A percentile compares a stretch with the other conserved stretches of the same genome.
These are phyloP conservation scores for Lolium multiflorum DNA, from an alignment of 176 grass and related monocot species.

Conservation along the genomic window DNA sequence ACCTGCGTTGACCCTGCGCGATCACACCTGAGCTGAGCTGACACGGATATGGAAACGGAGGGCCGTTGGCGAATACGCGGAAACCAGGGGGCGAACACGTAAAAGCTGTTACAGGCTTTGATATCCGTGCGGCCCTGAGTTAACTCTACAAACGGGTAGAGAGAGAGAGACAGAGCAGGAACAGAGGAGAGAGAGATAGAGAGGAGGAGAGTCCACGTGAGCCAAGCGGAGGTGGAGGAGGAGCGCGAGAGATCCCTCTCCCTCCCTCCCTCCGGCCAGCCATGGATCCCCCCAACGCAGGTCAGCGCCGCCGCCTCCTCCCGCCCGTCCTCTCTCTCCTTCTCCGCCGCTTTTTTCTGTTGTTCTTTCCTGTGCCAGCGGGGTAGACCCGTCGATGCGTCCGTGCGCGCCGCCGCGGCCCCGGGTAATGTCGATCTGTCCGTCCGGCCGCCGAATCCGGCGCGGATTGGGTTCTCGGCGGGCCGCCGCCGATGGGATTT, in stretches of 20 bases:
- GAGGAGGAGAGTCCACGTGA: constrained; percentile 40
- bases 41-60: background rate
- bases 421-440: constrained; percentile 46
- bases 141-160: constrained; percentile 18
- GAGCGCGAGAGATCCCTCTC: constrained; percentile 36
- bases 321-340: background rate
- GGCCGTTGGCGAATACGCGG: background rate
- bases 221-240: constrained; percentile 13
- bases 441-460: background rate
- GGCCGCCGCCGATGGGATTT: background rate
- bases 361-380: background rate
- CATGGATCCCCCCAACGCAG: constrained; percentile 57
- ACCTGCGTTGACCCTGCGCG: background rate
- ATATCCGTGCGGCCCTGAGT: constrained; percentile 44
- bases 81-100: background rate
- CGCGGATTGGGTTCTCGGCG: background rate
- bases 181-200: background rate
- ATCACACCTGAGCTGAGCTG: background rate
- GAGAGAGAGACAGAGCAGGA: background rate
- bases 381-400: background rate
- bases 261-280: background rate
- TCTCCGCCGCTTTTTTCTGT: background rate
- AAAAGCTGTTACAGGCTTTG: constrained; percentile 37
- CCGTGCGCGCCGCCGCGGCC: background rate
- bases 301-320: constrained; percentile 31